Evolutionary conservation across 2,329 filamentous ascomycete genomes (phyloP).

Genomic region (Calonectria hawksworthii): DNA sequence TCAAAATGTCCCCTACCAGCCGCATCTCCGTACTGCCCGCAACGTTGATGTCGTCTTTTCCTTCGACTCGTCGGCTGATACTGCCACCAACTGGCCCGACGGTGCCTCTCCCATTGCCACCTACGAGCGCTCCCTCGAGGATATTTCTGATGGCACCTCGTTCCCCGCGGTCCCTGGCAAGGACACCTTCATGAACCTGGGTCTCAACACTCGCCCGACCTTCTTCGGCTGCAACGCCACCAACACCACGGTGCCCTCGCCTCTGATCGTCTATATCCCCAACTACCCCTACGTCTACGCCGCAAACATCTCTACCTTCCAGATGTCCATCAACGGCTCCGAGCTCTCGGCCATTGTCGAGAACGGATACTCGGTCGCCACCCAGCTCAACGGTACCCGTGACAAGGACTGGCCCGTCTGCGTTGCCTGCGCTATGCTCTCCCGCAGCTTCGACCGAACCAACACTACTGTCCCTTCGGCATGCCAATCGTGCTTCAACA

Average conservation of each 20-base stretch:
- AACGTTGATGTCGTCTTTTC: conserved; percentile 74
- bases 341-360: conserved; percentile 85
- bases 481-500: conserved; percentile 82
- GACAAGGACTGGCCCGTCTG: conserved; percentile 85
- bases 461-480: conserved; percentile 76
- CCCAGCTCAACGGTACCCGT: conserved; percentile 83
- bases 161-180: conserved; percentile 72
- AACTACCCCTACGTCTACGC: conserved; percentile 79
- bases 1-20: conserved; percentile 85
- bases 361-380: conserved; percentile 89
- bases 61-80: conserved; percentile 75
- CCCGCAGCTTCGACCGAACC: conserved; percentile 81
- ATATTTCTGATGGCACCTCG: conserved; percentile 65
- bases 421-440: conserved; percentile 88
- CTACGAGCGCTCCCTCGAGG: conserved; percentile 65
- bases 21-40: conserved; percentile 64
- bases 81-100: conserved; percentile 69
- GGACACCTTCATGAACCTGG: conserved; percentile 69
- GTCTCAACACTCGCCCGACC: conserved; percentile 70
- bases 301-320: conserved; percentile 86
- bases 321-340: conserved; percentile 71
- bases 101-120: conserved; percentile 71
- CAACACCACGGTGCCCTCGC: conserved; percentile 67
- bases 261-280: conserved; percentile 89
- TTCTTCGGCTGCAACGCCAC: conserved; percentile 76